phyloP scores from a whole-genome alignment of 176 grass and related monocot genomes.

The Carex cristatella region DNA sequence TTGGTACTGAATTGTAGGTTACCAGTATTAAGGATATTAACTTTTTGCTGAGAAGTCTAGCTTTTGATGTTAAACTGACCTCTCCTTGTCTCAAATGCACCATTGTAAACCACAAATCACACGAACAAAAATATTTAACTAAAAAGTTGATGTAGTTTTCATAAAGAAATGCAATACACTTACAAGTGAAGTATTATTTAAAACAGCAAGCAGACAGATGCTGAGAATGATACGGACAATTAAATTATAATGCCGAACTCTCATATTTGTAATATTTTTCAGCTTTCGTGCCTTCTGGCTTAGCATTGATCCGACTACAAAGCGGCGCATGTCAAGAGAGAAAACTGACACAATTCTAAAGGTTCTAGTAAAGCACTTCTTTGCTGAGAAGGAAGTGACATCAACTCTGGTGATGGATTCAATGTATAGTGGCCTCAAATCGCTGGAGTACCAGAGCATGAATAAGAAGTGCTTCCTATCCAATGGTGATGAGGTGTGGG shows the following conservation, averaged over 20 bases:
- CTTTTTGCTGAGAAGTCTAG: neutral
- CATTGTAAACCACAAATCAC: neutral
- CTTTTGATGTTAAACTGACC: neutral
- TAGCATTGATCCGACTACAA: conserved; percentile 48
- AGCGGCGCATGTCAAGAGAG: conserved; percentile 58
- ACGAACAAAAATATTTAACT: neutral
- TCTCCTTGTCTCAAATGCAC: neutral
- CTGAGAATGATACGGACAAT: neutral
- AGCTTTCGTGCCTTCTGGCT: conserved; percentile 83
- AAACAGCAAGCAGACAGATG: neutral
- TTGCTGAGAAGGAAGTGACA: conserved; percentile 82
- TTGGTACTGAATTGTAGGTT: neutral
- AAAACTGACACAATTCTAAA: conserved; percentile 61
- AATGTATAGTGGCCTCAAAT: conserved; percentile 50
- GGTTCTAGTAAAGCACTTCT: conserved; percentile 74
- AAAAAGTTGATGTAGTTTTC: neutral
- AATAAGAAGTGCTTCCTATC: conserved; percentile 13
- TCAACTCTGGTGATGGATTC: conserved; percentile 87
- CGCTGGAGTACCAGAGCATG: conserved; percentile 29
- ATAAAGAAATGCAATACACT: neutral
- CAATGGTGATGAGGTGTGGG: conserved; percentile 2
- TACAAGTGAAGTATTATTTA: neutral
- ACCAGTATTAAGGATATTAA: neutral
- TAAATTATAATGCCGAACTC: neutral
- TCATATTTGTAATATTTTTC: conserved; percentile 30